These are phyloP conservation scores for Mycena polygramma DNA, from an alignment of 768 basidiomycete species.

Conservation along the genomic window DNA sequence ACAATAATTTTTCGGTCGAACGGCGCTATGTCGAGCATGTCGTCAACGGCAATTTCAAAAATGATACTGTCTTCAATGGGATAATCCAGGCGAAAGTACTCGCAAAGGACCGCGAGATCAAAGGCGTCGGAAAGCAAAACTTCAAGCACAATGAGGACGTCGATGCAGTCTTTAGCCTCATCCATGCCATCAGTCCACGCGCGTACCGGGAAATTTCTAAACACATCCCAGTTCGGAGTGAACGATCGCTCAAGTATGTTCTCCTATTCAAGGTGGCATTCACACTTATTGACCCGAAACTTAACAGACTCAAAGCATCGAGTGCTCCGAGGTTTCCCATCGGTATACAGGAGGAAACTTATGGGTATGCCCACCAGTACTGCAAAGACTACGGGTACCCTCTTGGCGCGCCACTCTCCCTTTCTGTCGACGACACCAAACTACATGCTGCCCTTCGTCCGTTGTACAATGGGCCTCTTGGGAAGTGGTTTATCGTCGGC, in stretches of 20 bases:
- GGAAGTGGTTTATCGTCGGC: no score
- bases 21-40: constrained; percentile 34
- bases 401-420: no score
- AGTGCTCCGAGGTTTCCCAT: constrained; percentile 1
- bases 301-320: neutral
- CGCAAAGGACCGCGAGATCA: constrained; percentile 29
- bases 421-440: no score
- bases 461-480: no score
- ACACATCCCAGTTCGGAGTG: constrained; percentile 30
- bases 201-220: constrained; percentile 31
- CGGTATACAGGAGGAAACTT: neutral
- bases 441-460: no score
- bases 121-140: constrained; percentile 42
- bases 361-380: neutral
- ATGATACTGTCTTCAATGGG: constrained; percentile 38
- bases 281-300: neutral
- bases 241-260: constrained; percentile 35
- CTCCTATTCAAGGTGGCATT: neutral
- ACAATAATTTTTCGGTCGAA: constrained; percentile 14
- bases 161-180: constrained; percentile 38
- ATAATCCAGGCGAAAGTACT: constrained; percentile 39
- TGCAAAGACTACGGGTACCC: no score
- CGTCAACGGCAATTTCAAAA: constrained; percentile 38
- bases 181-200: constrained; percentile 35
- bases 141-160: constrained; percentile 41